These are phyloP conservation scores for Mycosarcoma mackinlayi DNA, from an alignment of 1,284 basidiomycete species.

Conservation along the genomic window DNA sequence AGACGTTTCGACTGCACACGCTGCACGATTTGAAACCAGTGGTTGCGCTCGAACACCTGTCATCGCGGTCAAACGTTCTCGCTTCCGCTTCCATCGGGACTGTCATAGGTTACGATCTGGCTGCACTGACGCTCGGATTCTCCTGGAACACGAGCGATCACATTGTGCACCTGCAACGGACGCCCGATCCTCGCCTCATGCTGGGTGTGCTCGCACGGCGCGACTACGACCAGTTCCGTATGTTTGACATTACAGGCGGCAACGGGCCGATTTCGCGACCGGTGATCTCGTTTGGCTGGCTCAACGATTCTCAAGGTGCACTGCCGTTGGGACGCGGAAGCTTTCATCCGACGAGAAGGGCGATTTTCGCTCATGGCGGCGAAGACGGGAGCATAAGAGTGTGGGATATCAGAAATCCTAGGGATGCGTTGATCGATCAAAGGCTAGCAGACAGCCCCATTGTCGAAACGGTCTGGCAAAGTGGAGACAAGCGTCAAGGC, in stretches of 20 bases:
- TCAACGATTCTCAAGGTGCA: conserved; percentile 32
- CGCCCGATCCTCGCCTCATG: conserved; percentile 42
- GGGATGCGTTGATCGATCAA: conserved; percentile 31
- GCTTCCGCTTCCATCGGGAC: conserved; percentile 33
- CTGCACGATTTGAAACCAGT: conserved; percentile 33
- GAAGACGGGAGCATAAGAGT: conserved; percentile 42
- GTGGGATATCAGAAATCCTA: conserved; percentile 42
- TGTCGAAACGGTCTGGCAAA: conserved; percentile 27
- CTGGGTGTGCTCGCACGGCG: conserved; percentile 26
- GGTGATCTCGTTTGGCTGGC: conserved; percentile 45
- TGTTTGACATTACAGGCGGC: conserved; percentile 44
- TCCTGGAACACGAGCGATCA: conserved; percentile 45
- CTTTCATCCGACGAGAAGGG: conserved; percentile 33
- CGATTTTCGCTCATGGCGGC: conserved; percentile 41
- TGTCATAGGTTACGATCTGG: conserved; percentile 36
- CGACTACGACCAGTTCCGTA: conserved; percentile 48
- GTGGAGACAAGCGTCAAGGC: background rate
- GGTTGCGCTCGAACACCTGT: conserved; percentile 32
- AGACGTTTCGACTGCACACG: conserved; percentile 25
- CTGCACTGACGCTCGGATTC: conserved; percentile 27
- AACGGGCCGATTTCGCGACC: conserved; percentile 35
- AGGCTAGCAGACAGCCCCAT: conserved; percentile 38
- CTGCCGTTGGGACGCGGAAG: conserved; percentile 31
- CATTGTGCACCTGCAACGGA: conserved; percentile 43
- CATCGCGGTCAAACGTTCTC: conserved; percentile 17